These are phyloP conservation scores for Globisporangium ultimum DNA, from an alignment of 352 stramenopile genomes.

Conservation along the genomic window DNA sequence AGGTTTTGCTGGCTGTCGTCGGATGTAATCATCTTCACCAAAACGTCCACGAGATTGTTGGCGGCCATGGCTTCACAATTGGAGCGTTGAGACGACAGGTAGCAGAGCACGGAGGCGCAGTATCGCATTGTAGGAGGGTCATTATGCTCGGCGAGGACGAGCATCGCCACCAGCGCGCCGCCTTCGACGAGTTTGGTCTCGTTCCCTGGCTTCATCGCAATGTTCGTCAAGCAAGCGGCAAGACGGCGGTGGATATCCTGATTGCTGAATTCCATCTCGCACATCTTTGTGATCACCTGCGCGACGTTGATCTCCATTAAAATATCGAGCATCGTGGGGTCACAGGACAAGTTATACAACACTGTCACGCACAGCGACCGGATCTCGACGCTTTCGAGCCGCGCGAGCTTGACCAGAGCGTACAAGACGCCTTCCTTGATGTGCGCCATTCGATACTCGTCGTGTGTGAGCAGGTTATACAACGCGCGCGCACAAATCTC, in stretches of 20 bases:
- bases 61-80: constrained; percentile 79
- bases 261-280: constrained; percentile 81
- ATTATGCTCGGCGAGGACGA: constrained; percentile 69
- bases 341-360: constrained; percentile 84
- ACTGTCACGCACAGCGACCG: constrained; percentile 72
- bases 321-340: constrained; percentile 60
- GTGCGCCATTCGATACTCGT: constrained; percentile 72
- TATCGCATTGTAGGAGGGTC: constrained; percentile 69
- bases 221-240: constrained; percentile 74
- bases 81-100: constrained; percentile 52
- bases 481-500: constrained; percentile 82
- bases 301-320: constrained; percentile 85
- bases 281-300: constrained; percentile 84
- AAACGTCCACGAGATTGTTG: constrained; percentile 61
- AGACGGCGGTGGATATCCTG: constrained; percentile 73
- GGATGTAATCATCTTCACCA: constrained; percentile 51
- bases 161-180: constrained; percentile 56
- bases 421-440: constrained; percentile 87
- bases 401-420: constrained; percentile 82
- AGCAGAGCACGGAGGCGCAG: constrained; percentile 69
- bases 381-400: constrained; percentile 81
- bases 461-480: constrained; percentile 85
- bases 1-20: constrained; percentile 60
- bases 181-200: constrained; percentile 68
- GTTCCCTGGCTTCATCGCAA: constrained; percentile 47